Evolutionary conservation across 2,329 filamentous ascomycete species (phyloP).

Genomic region (Stachybotrys chlorohalonatus): DNA sequence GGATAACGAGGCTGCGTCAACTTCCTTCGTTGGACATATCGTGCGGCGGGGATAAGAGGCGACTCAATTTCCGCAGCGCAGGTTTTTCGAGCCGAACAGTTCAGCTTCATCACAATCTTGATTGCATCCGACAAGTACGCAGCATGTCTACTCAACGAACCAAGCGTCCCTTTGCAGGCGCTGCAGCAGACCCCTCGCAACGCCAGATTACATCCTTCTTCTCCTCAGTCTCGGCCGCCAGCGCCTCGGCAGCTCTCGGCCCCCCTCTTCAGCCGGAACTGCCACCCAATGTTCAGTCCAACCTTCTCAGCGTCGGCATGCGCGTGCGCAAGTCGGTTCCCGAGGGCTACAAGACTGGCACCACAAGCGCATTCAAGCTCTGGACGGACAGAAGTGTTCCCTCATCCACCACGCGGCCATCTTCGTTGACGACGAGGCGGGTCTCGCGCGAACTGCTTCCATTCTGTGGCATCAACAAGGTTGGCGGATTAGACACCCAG

Average conservation of each 20-base stretch:
- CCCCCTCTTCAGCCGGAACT: slow-evolving; percentile 36
- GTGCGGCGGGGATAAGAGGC: too few species aligned
- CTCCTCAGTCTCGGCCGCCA: slow-evolving; percentile 25
- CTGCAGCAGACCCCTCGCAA: slow-evolving; percentile 47
- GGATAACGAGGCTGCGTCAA: neutral
- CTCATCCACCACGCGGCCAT: neutral
- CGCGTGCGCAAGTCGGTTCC: slow-evolving; percentile 85
- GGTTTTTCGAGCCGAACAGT: too few species aligned
- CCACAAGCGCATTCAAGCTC: slow-evolving; percentile 40
- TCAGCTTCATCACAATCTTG: too few species aligned
- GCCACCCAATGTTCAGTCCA: slow-evolving; percentile 62
- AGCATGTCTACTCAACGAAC: slow-evolving; percentile 44
- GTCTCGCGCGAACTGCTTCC: slow-evolving; percentile 58
- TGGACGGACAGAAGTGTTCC: slow-evolving; percentile 29
- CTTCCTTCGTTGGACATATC: neutral
- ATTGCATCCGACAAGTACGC: neutral
- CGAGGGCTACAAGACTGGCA: slow-evolving; percentile 79
- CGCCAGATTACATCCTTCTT: slow-evolving; percentile 60
- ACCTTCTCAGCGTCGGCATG: slow-evolving; percentile 89
- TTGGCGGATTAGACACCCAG: slow-evolving; percentile 59
- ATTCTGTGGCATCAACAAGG: slow-evolving; percentile 72
- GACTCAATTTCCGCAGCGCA: too few species aligned
- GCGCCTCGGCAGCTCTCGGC: slow-evolving; percentile 21
- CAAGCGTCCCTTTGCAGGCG: slow-evolving; percentile 54
- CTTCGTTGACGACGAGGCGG: slow-evolving; percentile 13